Conservation (phyloP, 2,329 filamentous ascomycete species). For the Diaporthe citriasiana region DNA sequence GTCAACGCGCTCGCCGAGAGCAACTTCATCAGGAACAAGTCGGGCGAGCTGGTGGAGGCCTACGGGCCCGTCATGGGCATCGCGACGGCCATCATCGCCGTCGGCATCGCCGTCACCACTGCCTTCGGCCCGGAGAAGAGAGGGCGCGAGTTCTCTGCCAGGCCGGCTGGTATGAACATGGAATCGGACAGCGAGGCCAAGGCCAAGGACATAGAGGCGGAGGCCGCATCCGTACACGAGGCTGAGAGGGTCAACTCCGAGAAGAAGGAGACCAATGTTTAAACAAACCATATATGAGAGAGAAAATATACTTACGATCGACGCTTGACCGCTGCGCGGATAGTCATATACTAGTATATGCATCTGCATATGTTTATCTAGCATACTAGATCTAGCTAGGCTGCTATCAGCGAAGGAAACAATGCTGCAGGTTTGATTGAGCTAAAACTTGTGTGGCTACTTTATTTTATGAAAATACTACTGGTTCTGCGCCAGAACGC, state of each 20-base stretch:
- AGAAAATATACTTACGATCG: neutral
- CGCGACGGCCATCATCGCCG: constrained; percentile 81
- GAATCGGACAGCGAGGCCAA: constrained; percentile 47
- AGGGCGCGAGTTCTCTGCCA: constrained; percentile 77
- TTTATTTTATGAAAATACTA: neutral
- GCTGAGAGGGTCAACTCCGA: constrained; percentile 22
- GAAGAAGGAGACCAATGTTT: constrained; percentile 32
- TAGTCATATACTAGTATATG: neutral
- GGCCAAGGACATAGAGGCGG: constrained; percentile 35
- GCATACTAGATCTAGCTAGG: neutral
- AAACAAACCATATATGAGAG: neutral
- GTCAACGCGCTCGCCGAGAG: constrained; percentile 81
- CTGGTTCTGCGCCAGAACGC: neutral
- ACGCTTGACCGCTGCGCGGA: neutral
- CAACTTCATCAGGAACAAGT: constrained; percentile 65
- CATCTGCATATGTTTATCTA: neutral
- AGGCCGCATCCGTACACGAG: constrained; percentile 25
- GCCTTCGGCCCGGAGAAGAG: constrained; percentile 82
- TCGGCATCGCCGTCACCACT: constrained; percentile 77
- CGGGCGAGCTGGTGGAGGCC: constrained; percentile 73
- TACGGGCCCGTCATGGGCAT: constrained; percentile 84
- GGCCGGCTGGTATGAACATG: constrained; percentile 61
- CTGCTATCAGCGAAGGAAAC: neutral
- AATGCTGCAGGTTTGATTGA: neutral
- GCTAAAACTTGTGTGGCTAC: neutral